Conservation (phyloP, 2,329 filamentous ascomycete genomes). For the Trichoderma lentiforme region DNA sequence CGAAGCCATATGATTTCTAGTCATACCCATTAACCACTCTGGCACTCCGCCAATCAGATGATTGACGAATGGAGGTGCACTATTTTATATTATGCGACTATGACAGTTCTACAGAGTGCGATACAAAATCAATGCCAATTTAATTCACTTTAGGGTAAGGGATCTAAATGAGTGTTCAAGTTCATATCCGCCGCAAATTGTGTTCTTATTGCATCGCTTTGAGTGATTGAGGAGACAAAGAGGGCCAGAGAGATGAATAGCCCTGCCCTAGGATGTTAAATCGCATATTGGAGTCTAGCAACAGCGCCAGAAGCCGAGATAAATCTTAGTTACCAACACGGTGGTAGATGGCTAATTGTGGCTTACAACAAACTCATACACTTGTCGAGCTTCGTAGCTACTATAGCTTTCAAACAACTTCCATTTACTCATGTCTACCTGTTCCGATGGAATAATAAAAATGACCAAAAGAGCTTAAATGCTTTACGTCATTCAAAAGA, state of each 20-base stretch:
- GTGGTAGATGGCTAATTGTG: background rate
- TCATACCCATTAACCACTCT: conserved; percentile 13
- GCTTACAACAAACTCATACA: background rate
- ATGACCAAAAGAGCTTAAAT: background rate
- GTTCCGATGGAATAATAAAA: background rate
- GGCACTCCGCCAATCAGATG: background rate
- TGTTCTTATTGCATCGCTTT: background rate
- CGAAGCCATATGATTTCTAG: conserved; percentile 18
- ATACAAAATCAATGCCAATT: background rate
- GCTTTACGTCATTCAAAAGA: background rate
- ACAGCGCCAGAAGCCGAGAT: background rate
- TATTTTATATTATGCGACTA: background rate
- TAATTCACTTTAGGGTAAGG: background rate
- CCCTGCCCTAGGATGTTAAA: background rate
- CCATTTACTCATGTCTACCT: background rate
- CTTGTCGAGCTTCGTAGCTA: background rate
- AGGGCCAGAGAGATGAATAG: background rate
- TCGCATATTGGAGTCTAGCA: background rate
- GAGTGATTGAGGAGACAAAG: background rate
- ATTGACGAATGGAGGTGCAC: background rate
- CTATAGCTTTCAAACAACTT: background rate
- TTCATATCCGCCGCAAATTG: background rate
- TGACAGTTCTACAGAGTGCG: background rate
- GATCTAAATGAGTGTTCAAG: background rate
- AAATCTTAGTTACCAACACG: background rate